Conservation (phyloP, 768 basidiomycete species). For the Omphalotus guepiniiformis region DNA sequence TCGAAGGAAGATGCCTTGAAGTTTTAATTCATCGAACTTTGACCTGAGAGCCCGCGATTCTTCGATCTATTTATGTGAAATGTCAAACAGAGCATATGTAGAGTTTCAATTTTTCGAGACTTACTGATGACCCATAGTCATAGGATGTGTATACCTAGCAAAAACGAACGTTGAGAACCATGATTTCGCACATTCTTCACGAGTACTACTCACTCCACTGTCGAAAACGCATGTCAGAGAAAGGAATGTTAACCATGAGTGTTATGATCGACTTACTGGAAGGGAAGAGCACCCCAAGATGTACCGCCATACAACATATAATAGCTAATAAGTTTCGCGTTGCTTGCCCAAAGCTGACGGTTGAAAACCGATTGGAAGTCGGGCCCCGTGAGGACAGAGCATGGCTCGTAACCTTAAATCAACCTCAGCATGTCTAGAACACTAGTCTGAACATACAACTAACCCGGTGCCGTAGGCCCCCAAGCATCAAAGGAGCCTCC, state of each 20-base stretch:
- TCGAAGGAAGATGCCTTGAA: constrained; percentile 73
- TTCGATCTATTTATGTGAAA: constrained; percentile 35
- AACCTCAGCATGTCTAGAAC: constrained; percentile 1
- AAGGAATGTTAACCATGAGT: neutral
- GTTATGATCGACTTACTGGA: constrained; percentile 63
- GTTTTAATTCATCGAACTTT: constrained; percentile 77
- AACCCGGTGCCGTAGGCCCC: constrained; percentile 70
- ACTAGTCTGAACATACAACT: neutral
- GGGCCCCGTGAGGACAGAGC: constrained; percentile 62
- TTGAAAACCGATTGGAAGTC: constrained; percentile 81
- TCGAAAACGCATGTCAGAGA: constrained; percentile 5
- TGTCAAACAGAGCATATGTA: neutral
- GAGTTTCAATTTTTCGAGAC: constrained; percentile 1
- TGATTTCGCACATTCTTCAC: neutral
- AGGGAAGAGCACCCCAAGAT: constrained; percentile 80
- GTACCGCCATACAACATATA: constrained; percentile 90
- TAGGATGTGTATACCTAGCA: constrained; percentile 48
- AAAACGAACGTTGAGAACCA: neutral
- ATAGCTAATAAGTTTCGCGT: constrained; percentile 77
- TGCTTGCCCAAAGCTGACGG: constrained; percentile 71
- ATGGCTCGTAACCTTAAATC: constrained; percentile 54
- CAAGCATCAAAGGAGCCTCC: constrained; percentile 80
- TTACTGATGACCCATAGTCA: constrained; percentile 70
- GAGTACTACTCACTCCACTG: constrained; percentile 1
- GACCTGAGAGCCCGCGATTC: constrained; percentile 62